Evolutionary conservation across 2,329 filamentous ascomycete genomes (phyloP), one percentile per base, ranked within the genome.

Genomic region (Exophiala oligosperma): DNA sequence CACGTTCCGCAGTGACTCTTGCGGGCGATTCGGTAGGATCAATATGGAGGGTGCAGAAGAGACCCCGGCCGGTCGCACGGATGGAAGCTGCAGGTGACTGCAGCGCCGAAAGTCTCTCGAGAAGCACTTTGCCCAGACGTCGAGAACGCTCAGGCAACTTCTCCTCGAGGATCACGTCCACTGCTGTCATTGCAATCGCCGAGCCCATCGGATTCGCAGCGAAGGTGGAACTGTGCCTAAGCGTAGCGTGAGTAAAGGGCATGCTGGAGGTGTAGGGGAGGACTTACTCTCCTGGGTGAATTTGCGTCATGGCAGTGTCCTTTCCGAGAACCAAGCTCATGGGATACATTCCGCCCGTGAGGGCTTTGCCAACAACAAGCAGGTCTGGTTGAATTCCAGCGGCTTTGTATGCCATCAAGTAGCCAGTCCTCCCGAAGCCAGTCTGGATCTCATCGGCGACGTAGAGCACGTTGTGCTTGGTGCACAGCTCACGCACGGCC

Each of bases 341-440:
- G 8, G 55, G 9, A 28, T 57, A 57, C 7, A 57, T 37, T n/a
- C 55, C 55, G 11, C 55, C 55, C 4, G 55, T 47, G 5, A 57
- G 23, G 8, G 55, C 48, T 48, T 57, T 57, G 24, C 55, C 55
- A 17, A 96, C 95, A 58, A 91, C 95, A 44, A 96, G 91, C 81
- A 96, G 93, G 78, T 96, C 92, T 0, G 91, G 92, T 43, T 81
- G 71, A 37, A 96, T 83, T 73, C 89, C 82, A 91, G 91, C 96
- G 85, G 96, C 91, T 69, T 96, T 91, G 79, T 96, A 92, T 6
- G 91, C 91, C 92, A 91, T 96, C 85, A 96, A 94, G 74, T 90
- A 91, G 68, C 91, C 91, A 0, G 91, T 96, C 40, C 92, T 90
- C 68, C 92, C 92, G 35, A 96, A 87, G 72, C 91, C 92, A 4